Evolutionary conservation across 2,329 filamentous ascomycete genomes (phyloP).

Genomic region (Exophiala dermatitidis): DNA sequence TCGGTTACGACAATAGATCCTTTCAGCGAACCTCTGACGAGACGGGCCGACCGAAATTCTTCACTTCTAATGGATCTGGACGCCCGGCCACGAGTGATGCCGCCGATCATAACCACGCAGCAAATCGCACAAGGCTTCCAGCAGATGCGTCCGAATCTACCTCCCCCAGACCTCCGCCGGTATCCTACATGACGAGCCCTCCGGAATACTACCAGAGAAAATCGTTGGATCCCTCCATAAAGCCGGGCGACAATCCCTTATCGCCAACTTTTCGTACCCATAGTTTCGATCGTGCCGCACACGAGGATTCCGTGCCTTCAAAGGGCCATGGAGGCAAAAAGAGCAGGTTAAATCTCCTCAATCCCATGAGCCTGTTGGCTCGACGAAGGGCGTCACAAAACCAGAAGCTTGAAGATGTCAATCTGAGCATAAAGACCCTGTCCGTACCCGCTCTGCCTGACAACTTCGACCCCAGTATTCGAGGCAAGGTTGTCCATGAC

Average conservation of each 20-base stretch:
- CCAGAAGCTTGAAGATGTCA: conserved; percentile 46
- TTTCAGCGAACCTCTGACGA: conserved; percentile 21
- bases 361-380: conserved; percentile 55
- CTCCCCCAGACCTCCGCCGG: conserved; percentile 4
- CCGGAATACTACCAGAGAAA: conserved; percentile 5
- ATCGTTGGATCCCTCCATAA: conserved; percentile 9
- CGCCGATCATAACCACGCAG: conserved; percentile 5
- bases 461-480: conserved; percentile 57
- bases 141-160: not conserved
- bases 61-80: conserved; percentile 13
- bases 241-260: conserved; percentile 9
- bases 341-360: conserved; percentile 48
- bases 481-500: conserved; percentile 57
- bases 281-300: conserved; percentile 12
- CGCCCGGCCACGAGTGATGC: conserved; percentile 23
- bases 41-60: conserved; percentile 10
- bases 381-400: conserved; percentile 49
- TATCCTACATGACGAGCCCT: conserved; percentile 1
- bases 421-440: conserved; percentile 43
- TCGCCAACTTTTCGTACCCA: conserved; percentile 18
- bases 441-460: conserved; percentile 48
- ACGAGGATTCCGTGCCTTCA: conserved; percentile 17
- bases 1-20: conserved; percentile 2
- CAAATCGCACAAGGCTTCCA: not conserved
- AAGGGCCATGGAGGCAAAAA: conserved; percentile 41